Evolutionary conservation across 345 rosid genomes (phyloP).

Genomic region (Gossypium bickii): DNA sequence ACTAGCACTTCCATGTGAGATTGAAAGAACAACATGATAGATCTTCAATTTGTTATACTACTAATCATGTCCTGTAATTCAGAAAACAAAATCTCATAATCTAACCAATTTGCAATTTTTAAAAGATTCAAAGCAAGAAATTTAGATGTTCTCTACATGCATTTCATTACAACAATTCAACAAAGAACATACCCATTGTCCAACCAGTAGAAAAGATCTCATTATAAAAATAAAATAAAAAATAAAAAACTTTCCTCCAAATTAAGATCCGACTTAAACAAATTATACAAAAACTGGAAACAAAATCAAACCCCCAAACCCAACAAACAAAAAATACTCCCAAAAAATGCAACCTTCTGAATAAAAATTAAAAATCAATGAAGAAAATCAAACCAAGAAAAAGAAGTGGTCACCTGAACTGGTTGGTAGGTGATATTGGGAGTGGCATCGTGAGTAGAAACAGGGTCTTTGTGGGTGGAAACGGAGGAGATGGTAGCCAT

Average conservation of each 20-base stretch:
- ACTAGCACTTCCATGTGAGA: not conserved
- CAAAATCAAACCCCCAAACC: not conserved
- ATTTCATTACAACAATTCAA: not conserved
- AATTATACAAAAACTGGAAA: not conserved
- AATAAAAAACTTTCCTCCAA: not conserved
- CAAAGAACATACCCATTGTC: not conserved
- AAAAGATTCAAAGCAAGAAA: slow-evolving; percentile 1
- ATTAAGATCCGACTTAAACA: not conserved
- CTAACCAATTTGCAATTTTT: not conserved
- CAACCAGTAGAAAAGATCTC: not conserved
- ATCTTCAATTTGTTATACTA: not conserved
- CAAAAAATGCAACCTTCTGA: not conserved
- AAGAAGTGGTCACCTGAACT: not conserved
- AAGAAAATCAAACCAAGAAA: not conserved
- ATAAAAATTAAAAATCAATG: no score
- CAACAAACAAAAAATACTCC: not conserved
- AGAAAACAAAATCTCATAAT: not conserved
- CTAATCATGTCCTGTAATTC: not conserved
- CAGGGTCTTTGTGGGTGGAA: slow-evolving; percentile 11
- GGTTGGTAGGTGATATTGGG: slow-evolving; percentile 8
- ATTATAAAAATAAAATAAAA: no score
- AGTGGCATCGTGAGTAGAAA: slow-evolving; percentile 7
- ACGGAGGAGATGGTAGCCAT: not conserved
- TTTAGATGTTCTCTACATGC: not conserved
- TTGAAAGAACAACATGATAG: not conserved